A percentile compares a stretch with the other conserved stretches of the same genome.
Conservation (phyloP, 331 rosid species). For the Quercus phellos region DNA sequence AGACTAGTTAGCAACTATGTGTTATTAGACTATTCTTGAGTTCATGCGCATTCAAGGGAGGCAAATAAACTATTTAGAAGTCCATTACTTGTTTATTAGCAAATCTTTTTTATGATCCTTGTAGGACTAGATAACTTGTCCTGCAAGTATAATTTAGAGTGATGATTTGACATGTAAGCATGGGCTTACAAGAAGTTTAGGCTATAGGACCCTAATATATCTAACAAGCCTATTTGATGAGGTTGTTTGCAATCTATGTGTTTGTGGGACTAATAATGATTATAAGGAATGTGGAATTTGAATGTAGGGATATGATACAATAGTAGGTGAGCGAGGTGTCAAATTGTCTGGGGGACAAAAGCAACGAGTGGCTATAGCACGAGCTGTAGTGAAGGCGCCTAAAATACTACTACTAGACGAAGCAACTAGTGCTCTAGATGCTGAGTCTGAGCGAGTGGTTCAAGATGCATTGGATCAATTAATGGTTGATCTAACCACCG, state of each 20-base stretch:
- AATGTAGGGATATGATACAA: conserved; percentile 51
- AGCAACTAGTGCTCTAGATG: conserved; percentile 69
- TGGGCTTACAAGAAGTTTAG: no score
- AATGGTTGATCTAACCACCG: conserved; percentile 42
- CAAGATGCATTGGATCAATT: conserved; percentile 55
- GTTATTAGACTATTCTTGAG: background rate
- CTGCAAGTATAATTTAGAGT: no score
- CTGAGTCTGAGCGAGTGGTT: conserved; percentile 58
- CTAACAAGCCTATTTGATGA: no score
- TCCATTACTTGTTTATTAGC: no score
- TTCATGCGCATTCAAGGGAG: background rate
- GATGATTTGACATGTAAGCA: no score
- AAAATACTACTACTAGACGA: conserved; percentile 53
- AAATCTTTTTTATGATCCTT: no score
- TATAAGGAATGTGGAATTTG: background rate
- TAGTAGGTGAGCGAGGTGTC: conserved; percentile 50
- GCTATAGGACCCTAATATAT: no score
- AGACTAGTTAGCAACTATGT: background rate
- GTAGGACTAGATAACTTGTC: no score
- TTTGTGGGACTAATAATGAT: no score
- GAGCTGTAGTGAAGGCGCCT: conserved; percentile 54
- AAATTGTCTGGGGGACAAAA: conserved; percentile 66
- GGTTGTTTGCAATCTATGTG: no score
- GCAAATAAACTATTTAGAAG: no score
- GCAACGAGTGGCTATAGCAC: conserved; percentile 58